These are phyloP conservation scores for Pseudogymnoascus sp. DNA, from an alignment of 2,329 filamentous ascomycete species.

Conservation along the genomic window DNA sequence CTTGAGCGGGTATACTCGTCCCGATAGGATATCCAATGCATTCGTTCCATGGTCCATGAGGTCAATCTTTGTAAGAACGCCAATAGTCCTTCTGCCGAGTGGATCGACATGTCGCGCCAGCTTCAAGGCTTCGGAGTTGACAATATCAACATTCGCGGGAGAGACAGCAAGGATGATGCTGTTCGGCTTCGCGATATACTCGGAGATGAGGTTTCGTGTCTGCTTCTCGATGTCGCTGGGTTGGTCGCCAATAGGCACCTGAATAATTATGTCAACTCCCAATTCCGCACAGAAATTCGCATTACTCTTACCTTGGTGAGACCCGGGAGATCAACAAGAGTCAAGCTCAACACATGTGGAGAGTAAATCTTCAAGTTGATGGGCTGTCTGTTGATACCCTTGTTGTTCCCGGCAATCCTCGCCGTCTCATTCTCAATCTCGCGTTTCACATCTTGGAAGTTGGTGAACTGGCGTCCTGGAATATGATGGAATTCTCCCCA, in stretches of 20 bases:
- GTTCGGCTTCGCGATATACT: slow-evolving; percentile 98
- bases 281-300: not conserved
- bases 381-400: slow-evolving; percentile 93
- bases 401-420: slow-evolving; percentile 91
- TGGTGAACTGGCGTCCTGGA: slow-evolving; percentile 77
- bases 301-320: slow-evolving; percentile 68
- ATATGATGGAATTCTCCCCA: slow-evolving; percentile 98
- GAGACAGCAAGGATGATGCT: slow-evolving; percentile 96
- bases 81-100: slow-evolving; percentile 88
- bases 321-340: slow-evolving; percentile 89
- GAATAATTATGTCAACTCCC: not conserved
- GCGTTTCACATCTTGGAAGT: slow-evolving; percentile 87
- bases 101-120: slow-evolving; percentile 95
- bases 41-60: slow-evolving; percentile 99
- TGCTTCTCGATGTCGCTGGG: slow-evolving; percentile 98
- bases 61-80: slow-evolving; percentile 93
- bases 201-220: slow-evolving; percentile 88
- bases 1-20: slow-evolving; percentile 92
- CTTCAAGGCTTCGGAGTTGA: slow-evolving; percentile 96
- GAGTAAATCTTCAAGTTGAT: slow-evolving; percentile 99
- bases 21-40: slow-evolving; percentile 93
- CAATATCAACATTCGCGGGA: slow-evolving; percentile 93
- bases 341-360: slow-evolving; percentile 91
- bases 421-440: slow-evolving; percentile 97
- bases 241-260: slow-evolving; percentile 96